Percentiles rank a stretch among this genome's conserved stretches.
These are phyloP conservation scores for Aspergillus terreus DNA, from an alignment of 2,329 filamentous ascomycete species.

Conservation along the genomic window DNA sequence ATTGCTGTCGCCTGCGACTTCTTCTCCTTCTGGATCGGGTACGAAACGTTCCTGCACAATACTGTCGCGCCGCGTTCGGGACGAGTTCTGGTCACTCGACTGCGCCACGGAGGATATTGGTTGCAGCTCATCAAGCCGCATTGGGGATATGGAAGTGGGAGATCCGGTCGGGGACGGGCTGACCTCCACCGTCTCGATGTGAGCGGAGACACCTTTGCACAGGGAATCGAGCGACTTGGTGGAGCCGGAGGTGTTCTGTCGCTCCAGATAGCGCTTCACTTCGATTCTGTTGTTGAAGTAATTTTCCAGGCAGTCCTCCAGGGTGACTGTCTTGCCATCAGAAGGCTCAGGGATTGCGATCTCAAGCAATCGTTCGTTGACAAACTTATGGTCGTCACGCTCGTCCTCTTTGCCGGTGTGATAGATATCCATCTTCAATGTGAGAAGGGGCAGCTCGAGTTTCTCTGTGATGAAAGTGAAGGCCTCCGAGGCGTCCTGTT, in stretches of 20 bases:
- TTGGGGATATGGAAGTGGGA: conserved; percentile 23
- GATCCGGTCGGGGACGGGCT: conserved; percentile 34
- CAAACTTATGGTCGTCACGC: conserved; percentile 87
- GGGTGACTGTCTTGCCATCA: conserved; percentile 66
- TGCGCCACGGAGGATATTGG: conserved; percentile 27
- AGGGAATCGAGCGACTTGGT: conserved; percentile 33
- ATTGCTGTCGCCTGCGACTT: conserved; percentile 22
- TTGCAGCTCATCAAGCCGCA: conserved; percentile 17
- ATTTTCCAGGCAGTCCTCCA: conserved; percentile 88
- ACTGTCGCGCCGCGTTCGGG: conserved; percentile 34
- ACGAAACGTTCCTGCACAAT: conserved; percentile 45
- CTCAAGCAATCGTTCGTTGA: conserved; percentile 86
- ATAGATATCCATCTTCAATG: conserved; percentile 90
- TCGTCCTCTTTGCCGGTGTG: conserved; percentile 82
- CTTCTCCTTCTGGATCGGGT: conserved; percentile 41
- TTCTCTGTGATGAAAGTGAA: conserved; percentile 93
- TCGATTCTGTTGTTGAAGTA: conserved; percentile 96
- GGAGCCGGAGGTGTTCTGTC: conserved; percentile 56
- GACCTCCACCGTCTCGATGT: conserved; percentile 44
- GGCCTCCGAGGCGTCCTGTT: conserved; percentile 94
- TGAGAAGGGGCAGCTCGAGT: conserved; percentile 79
- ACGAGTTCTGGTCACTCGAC: conserved; percentile 18
- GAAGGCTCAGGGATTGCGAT: conserved; percentile 71
- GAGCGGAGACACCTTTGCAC: conserved; percentile 34
- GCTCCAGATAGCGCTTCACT: conserved; percentile 70